phyloP scores from a whole-genome alignment of 2,329 filamentous ascomycete genomes.

The Penicillium sp. region DNA sequence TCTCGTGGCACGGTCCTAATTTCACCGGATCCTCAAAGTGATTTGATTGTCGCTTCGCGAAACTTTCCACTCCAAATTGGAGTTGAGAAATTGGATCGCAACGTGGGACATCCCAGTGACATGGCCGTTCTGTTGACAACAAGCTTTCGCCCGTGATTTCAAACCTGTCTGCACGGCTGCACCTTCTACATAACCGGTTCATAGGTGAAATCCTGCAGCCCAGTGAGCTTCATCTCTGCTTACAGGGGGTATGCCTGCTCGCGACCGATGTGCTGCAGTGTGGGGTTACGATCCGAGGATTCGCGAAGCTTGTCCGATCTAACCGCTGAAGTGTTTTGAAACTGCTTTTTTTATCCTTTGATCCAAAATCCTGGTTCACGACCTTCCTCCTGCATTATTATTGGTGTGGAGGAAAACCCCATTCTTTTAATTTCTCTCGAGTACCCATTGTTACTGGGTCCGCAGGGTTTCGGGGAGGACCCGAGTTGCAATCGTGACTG shows the following conservation, averaged over 20 bases:
- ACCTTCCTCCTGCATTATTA: not conserved
- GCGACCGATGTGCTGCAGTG: conserved; percentile 10
- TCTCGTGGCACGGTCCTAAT: not conserved
- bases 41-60: not conserved
- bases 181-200: conserved; percentile 9
- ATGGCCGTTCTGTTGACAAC: conserved; percentile 6
- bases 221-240: conserved; percentile 5
- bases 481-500: conserved; percentile 11
- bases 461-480: not conserved
- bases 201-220: conserved; percentile 5
- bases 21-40: not conserved
- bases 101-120: not conserved
- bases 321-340: not conserved
- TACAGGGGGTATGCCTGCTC: conserved; percentile 18
- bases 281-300: conserved; percentile 17
- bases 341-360: not conserved
- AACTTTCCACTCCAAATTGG: not conserved
- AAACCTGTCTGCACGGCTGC: conserved; percentile 1
- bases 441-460: not conserved
- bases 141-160: conserved; percentile 15
- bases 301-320: conserved; percentile 22
- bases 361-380: not conserved
- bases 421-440: not conserved
- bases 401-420: not conserved
- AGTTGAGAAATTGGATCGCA: not conserved